A percentile compares a stretch with the other conserved stretches of the same genome.
These are phyloP conservation scores for Rhodomyrtus tomentosa DNA, from an alignment of 345 rosid species.

Conservation along the genomic window DNA sequence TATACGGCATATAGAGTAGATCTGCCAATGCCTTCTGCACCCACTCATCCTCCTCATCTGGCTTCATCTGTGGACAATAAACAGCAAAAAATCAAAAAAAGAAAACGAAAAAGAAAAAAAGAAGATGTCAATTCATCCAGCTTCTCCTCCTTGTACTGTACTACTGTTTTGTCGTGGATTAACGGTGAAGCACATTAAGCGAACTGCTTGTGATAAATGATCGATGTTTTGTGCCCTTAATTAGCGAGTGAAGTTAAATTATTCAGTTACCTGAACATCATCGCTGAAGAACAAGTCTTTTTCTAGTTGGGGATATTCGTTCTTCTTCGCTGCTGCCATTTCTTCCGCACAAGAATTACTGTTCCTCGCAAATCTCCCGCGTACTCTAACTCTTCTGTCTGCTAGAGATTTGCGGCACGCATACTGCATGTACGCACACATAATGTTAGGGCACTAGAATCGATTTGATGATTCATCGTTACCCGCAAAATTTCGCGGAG, in stretches of 20 bases:
- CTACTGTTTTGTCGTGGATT: background rate
- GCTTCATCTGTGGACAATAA: conserved; percentile 30
- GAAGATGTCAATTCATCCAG: background rate
- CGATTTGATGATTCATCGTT: background rate
- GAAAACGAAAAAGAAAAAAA: background rate
- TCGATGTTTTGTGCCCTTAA: background rate
- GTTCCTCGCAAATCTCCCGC: conserved; percentile 85
- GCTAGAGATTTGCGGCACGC: conserved; percentile 94
- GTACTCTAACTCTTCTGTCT: conserved; percentile 72
- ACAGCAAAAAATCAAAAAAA: no score
- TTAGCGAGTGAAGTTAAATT: conserved; percentile 17
- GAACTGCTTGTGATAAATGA: background rate
- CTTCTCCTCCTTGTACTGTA: background rate
- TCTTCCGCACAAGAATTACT: conserved; percentile 47
- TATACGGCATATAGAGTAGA: conserved; percentile 45
- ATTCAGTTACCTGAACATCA: conserved; percentile 1
- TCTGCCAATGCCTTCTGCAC: conserved; percentile 67
- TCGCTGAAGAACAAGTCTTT: conserved; percentile 23
- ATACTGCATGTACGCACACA: conserved; percentile 29
- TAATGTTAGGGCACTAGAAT: background rate
- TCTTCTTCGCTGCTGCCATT: conserved; percentile 21
- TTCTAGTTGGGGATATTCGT: conserved; percentile 19
- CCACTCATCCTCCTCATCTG: conserved; percentile 58
- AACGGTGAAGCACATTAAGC: background rate
- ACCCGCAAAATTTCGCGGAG: background rate